Evolutionary conservation across 495 filamentous ascomycete species (phyloP), one percentile per base, ranked within the genome.

Genomic region (Penicillium taxi): DNA sequence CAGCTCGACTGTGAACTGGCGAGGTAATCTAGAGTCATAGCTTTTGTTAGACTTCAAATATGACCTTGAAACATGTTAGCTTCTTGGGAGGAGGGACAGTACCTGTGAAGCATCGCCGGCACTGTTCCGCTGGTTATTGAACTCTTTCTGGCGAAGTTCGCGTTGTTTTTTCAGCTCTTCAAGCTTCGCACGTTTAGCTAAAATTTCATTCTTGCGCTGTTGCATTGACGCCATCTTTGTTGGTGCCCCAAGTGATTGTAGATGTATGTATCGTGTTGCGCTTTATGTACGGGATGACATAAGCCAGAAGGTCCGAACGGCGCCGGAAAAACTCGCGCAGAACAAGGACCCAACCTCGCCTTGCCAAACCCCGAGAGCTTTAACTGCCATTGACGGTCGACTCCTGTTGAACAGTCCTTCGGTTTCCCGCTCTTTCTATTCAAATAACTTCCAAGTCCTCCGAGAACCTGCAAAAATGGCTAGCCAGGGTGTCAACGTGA

Each of bases 91-190:
- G 26, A 22, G 41, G 32, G 43, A 26, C 18, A 21, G 25, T 66
- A 77, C 70, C 65, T 75, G 63, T 50, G 64, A 69, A 41, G 64
- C 56, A 55, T 76, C 70, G n/a, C 73, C 74, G 51, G 75, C 67
- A 51, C 76, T 83, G 47, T 75, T 73, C 36, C 84, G 72, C 32
- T 56, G 73, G 40, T 66, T 71, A 26, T 69, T 73, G 46, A 80
- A 75, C 58, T 91, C 86, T 58, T 70, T 81, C 43, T 80, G 75
- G 32, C 88, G 73, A 29, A 87, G 67, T 59, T 90, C 85, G 45
- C 89, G 77, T 55, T 95, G 88, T 39, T 85, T 77, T 62, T 94
- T 95, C 46, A 99, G 74, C 72, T 96, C 93, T 18, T 82, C 89
- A 48, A 99, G 86, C 69, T 84, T 94, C 20, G 87, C 89, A 66